Conservation (phyloP, 306 rosid species). For the Fragaria nilgerrensis region DNA sequence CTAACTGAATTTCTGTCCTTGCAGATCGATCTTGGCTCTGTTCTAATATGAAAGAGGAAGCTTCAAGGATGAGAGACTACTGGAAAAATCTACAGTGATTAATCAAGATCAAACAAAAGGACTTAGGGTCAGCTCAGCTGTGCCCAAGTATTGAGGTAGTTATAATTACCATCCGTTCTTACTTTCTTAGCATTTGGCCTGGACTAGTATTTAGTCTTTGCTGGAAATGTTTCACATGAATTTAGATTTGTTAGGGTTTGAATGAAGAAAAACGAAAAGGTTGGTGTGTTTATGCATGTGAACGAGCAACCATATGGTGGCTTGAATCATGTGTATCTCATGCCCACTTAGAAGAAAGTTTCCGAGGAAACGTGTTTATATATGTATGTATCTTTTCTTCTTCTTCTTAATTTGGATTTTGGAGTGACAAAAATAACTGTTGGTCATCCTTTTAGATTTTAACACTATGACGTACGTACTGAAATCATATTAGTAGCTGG, state of each 20-base stretch:
- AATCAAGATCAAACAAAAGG: neutral
- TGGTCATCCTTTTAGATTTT: neutral
- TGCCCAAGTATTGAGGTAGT: neutral
- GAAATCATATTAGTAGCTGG: neutral
- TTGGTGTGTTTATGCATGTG: neutral
- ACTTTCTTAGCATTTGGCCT: neutral
- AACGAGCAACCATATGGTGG: neutral
- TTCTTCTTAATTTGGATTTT: too few species aligned
- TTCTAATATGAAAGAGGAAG: conserved; percentile 32
- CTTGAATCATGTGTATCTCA: conserved; percentile 3
- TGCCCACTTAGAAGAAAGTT: neutral
- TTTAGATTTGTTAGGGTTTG: neutral
- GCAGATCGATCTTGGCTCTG: neutral
- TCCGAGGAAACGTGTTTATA: neutral
- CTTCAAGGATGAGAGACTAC: neutral
- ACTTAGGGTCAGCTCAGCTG: neutral
- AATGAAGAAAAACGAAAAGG: neutral
- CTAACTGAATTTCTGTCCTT: neutral
- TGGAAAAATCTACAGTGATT: neutral
- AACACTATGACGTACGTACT: neutral
- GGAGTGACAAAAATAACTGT: neutral
- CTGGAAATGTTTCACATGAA: neutral
- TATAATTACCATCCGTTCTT: neutral
- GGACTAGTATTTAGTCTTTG: neutral
- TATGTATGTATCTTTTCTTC: too few species aligned